phyloP scores from a whole-genome alignment of 169 alveolate species.

The Eimeria acervulina region DNA sequence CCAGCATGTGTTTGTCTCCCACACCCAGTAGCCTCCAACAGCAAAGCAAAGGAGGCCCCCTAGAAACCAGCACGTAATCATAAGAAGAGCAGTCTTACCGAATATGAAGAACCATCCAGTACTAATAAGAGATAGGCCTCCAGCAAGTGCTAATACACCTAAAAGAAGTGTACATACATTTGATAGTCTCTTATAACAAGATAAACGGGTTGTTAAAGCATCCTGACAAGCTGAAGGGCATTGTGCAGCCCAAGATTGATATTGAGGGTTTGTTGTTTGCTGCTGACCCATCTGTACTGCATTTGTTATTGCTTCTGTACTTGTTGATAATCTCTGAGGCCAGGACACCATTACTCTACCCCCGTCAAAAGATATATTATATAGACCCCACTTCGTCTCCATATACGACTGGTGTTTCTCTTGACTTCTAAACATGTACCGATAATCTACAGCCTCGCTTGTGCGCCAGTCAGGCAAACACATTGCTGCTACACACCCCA shows the following conservation, averaged over 20 bases:
- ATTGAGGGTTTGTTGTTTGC: constrained; percentile 36
- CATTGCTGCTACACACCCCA: background rate
- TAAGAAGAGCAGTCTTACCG: constrained; percentile 38
- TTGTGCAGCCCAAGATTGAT: constrained; percentile 81
- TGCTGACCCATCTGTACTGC: constrained; percentile 76
- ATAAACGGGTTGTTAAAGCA: constrained; percentile 70
- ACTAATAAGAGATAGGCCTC: constrained; percentile 8
- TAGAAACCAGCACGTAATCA: constrained; percentile 5
- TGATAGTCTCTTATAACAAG: constrained; percentile 69
- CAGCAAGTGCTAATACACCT: constrained; percentile 22
- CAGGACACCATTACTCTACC: constrained; percentile 15
- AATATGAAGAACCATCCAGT: constrained; percentile 73
- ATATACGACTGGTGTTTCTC: background rate
- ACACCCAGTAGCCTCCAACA: constrained; percentile 36
- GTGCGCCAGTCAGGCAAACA: constrained; percentile 43
- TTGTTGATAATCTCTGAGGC: constrained; percentile 52
- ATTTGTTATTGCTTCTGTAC: background rate
- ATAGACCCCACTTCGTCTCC: constrained; percentile 56
- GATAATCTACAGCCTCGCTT: constrained; percentile 6
- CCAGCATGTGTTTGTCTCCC: constrained; percentile 73
- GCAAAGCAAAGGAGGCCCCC: constrained; percentile 19
- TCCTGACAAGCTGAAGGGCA: constrained; percentile 82
- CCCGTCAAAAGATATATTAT: constrained; percentile 71
- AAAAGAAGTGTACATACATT: constrained; percentile 48
- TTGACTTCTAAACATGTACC: constrained; percentile 74